These are phyloP conservation scores for Cladosporium sphaerospermum DNA, from an alignment of 2,329 filamentous ascomycete species.

Conservation along the genomic window DNA sequence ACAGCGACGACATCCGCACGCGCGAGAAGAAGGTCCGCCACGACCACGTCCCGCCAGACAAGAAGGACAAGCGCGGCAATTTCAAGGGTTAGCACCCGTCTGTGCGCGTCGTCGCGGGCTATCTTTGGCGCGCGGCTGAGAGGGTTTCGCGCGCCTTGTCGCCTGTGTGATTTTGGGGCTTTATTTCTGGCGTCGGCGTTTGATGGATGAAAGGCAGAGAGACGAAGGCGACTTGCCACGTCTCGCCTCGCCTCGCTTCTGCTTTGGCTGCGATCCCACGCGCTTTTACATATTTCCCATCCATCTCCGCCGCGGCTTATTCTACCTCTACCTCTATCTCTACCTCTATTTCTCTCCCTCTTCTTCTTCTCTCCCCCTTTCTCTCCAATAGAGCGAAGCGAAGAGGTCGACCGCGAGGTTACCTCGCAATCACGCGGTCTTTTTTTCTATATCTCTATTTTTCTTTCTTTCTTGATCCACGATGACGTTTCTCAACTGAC, in stretches of 20 bases:
- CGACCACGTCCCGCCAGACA: slow-evolving; percentile 37
- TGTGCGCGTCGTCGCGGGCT: background rate
- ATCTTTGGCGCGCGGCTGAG: background rate
- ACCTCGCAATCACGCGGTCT: background rate
- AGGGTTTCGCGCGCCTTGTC: background rate
- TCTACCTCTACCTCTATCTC: too few species aligned
- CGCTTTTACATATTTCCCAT: too few species aligned
- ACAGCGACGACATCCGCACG: slow-evolving; percentile 29
- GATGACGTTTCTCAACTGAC: too few species aligned
- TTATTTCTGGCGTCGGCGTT: background rate
- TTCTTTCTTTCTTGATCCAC: background rate
- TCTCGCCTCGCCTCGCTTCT: background rate
- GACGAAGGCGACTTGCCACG: too few species aligned
- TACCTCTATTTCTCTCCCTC: too few species aligned
- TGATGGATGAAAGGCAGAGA: background rate
- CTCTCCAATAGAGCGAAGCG: background rate
- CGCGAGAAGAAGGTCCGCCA: slow-evolving; percentile 37
- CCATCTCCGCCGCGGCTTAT: too few species aligned
- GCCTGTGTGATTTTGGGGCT: background rate
- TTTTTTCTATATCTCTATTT: background rate
- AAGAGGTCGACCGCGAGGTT: too few species aligned
- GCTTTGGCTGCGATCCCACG: background rate
- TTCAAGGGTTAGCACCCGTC: slow-evolving; percentile 1
- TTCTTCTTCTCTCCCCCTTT: background rate
- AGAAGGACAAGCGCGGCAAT: slow-evolving; percentile 29